phyloP scores from a whole-genome alignment of 179 eudicot species.

The Patellifolia procumbens region DNA sequence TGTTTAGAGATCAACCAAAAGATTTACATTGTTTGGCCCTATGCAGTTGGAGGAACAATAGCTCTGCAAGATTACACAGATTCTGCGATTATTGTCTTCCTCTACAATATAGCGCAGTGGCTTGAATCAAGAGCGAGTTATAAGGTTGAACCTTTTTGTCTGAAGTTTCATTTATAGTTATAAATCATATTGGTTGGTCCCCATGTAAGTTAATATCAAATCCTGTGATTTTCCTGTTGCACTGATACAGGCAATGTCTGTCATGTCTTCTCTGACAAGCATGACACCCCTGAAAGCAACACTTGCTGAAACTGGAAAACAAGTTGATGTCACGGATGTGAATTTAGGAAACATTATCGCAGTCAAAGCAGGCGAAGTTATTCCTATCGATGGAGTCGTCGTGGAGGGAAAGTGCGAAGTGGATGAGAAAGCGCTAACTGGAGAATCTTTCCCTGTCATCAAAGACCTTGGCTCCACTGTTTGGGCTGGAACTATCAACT shows the following conservation, averaged over 20 bases:
- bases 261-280: conserved; percentile 41
- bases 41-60: conserved; percentile 67
- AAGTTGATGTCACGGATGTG: conserved; percentile 32
- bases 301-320: conserved; percentile 36
- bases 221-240: not conserved
- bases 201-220: not conserved
- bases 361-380: conserved; percentile 41
- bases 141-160: conserved; percentile 38
- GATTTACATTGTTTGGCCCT: not conserved
- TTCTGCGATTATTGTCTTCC: conserved; percentile 71
- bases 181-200: not conserved
- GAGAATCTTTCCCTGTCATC: conserved; percentile 40
- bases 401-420: conserved; percentile 40
- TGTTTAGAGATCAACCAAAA: not conserved
- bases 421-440: conserved; percentile 41
- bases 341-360: conserved; percentile 31
- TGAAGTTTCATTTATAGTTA: not conserved
- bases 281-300: conserved; percentile 42
- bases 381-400: conserved; percentile 38
- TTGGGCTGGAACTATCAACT: conserved; percentile 43
- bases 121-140: conserved; percentile 81
- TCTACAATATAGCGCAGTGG: conserved; percentile 78
- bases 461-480: conserved; percentile 34
- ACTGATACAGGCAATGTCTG: conserved; percentile 36
- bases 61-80: conserved; percentile 67